Base-by-base conservation (phyloP, 306 rosid species). In the Rosa lucieae region DNA sequence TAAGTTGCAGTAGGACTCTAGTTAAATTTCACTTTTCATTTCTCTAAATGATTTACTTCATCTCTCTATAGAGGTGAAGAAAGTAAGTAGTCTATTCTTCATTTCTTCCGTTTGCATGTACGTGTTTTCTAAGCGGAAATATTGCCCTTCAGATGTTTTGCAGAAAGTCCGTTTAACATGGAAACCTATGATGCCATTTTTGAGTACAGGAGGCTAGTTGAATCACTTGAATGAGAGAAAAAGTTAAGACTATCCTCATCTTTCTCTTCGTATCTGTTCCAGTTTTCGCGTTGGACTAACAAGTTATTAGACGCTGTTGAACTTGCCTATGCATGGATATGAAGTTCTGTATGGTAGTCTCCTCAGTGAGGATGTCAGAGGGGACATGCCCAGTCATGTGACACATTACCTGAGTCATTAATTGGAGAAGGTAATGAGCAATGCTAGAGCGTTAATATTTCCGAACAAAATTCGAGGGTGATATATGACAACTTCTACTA, bases 141-240 rank as follows among this genome's bases (percentile, higher is more conserved):
- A 29, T 46, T 63, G 29, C 72, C 76, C 63, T 74, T 67, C 80
- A 87, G 92, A 52, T 88, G 92, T 82, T 90, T 87, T 65, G 86
- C 89, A 23, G 87, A 84, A 80, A 81, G 89, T 77, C 67, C 82
- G 0, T 83, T 87, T 67, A 87, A 63, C 67, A 80, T 88, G 87
- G 90, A 88, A 73, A 84, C 92, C 21, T 90, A 88, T 78, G 92
- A 90, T 82, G 77, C 74, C 5, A 88, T 88, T 46, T 87, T 84
- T 44, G 85, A 85, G 59, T 88, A 88, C 75, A 70, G 62, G 67
- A 69, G 62, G 23, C 62, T 23, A 73, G 29, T 29, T 29, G 29
- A 29, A 29, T 29, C 29, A 69, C 68, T 53, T 81, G 78, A 81
- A 10, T 55, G 69, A 21, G 71, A 18, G 71, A 17, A 18, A 75